Evolutionary conservation across 495 filamentous ascomycete species (phyloP).

Genomic region (Neurospora tetraspora): DNA sequence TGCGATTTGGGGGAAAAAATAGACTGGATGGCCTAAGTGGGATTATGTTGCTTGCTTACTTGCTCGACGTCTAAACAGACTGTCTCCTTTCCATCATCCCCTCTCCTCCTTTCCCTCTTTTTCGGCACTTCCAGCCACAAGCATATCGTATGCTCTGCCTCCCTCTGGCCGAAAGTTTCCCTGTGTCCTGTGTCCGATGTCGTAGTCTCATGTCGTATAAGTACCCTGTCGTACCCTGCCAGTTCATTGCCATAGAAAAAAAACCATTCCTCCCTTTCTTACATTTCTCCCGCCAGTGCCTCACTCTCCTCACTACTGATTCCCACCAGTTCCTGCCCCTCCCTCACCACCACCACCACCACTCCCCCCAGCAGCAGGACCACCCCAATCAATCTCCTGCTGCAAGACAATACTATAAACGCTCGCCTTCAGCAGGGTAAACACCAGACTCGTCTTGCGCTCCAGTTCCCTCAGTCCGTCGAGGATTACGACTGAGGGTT

Average conservation of each 20-base stretch:
- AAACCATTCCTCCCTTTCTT: neutral
- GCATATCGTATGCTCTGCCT: neutral
- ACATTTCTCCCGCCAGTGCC: neutral
- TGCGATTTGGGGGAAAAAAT: neutral
- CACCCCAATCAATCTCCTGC: conserved; percentile 72
- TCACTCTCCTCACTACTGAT: neutral
- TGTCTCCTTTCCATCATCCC: neutral
- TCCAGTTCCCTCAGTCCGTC: conserved; percentile 84
- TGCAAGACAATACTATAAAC: conserved; percentile 97
- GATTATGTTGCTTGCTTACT: neutral
- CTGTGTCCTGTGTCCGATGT: neutral
- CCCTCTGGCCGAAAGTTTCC: neutral
- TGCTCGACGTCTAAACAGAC: neutral
- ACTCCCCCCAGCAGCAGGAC: neutral
- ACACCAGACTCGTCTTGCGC: conserved; percentile 86
- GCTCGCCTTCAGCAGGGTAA: conserved; percentile 92
- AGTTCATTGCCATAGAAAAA: neutral
- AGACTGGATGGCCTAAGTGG: neutral
- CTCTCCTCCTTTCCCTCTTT: neutral
- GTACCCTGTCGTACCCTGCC: neutral
- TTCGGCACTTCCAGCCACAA: neutral
- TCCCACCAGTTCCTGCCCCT: neutral
- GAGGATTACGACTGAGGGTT: conserved; percentile 59
- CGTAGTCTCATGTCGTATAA: neutral
- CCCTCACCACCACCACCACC: neutral